These are phyloP conservation scores for Termitomyces sp. DNA, from an alignment of 768 basidiomycete genomes.

Conservation along the genomic window DNA sequence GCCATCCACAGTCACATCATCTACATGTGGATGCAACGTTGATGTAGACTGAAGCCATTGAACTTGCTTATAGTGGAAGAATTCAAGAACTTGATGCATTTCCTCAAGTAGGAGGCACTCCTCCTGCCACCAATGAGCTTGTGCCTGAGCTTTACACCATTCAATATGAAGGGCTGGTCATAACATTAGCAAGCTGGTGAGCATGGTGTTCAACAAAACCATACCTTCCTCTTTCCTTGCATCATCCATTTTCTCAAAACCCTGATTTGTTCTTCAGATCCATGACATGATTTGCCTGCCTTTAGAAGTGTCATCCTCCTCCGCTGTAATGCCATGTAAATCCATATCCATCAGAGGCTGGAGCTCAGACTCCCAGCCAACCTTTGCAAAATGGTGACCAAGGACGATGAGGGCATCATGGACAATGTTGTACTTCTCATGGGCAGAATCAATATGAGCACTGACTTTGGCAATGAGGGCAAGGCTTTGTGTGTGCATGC, in stretches of 20 bases:
- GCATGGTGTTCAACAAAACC: too few relatives aligned
- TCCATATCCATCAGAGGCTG: not conserved
- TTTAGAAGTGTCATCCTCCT: not conserved
- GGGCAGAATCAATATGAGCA: not conserved
- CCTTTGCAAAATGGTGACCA: not conserved
- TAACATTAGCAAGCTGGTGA: not conserved
- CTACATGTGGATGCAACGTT: too few relatives aligned
- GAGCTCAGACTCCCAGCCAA: not conserved
- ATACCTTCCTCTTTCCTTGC: conserved; percentile 2
- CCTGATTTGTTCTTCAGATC: too few relatives aligned
- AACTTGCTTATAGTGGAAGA: too few relatives aligned
- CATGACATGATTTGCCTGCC: not conserved
- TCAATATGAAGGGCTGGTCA: not conserved
- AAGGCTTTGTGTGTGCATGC: conserved; percentile 19
- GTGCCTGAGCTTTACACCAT: not conserved
- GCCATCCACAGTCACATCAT: too few relatives aligned
- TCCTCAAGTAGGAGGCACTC: not conserved
- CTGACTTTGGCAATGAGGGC: conserved; percentile 9
- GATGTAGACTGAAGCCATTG: too few relatives aligned
- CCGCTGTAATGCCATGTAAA: not conserved
- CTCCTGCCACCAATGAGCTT: not conserved
- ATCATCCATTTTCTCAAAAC: too few relatives aligned
- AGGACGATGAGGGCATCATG: not conserved
- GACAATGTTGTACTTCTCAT: not conserved
- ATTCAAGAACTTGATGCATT: too few relatives aligned